Evolutionary conservation across 1,284 basidiomycete species (phyloP), one percentile per base, ranked within the genome.

Genomic region (Ganoderma boninense): DNA sequence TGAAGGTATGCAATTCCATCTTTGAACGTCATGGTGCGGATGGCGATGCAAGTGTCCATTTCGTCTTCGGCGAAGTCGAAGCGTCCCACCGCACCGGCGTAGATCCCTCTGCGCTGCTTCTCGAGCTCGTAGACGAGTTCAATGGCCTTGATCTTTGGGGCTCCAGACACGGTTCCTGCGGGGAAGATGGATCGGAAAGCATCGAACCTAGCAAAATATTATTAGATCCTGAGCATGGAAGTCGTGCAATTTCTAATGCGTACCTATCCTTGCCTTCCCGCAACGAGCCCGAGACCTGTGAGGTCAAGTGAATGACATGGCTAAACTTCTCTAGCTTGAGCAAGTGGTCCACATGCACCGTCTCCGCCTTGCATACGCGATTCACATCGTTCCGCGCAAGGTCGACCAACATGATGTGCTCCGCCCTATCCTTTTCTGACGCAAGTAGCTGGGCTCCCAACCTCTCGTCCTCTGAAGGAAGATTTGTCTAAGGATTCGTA

Each of bases 101-200:
- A 99, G 8, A 99, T 94, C 32, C 97, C 97, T 46, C 98, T 88
- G 62, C 92, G 90, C 81, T 99, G 96, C 79, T 92, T 87, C 81
- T 99, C 98, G 60, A 99, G 84, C 23, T 91, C 91, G 16, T 92
- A 92, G 52, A 99, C 86, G 44, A 99, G 91, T 81, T 99, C 96
- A 75, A 99, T 96, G 1, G 98, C 98, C 80, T 98, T 97, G 82
- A 99, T 97, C 84, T 99, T 99, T 1, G 98, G 98, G 40, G 98
- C 98, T 18, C 98, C 98, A 0, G 96, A 98, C n/a, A 99, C 97
- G 2, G 98, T 99, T 0, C 98, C 98, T 6, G 98, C 97, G 0
- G 98, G 98, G 86, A 99, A 99, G 77, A 99, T 99, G 59, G 97
- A 99, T 29, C 98, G 92, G 86, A 99, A 98, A 0, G 98, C 98